Evolutionary conservation across 2,329 filamentous ascomycete species (phyloP).

Genomic region (Trichoderma brevicompactum): DNA sequence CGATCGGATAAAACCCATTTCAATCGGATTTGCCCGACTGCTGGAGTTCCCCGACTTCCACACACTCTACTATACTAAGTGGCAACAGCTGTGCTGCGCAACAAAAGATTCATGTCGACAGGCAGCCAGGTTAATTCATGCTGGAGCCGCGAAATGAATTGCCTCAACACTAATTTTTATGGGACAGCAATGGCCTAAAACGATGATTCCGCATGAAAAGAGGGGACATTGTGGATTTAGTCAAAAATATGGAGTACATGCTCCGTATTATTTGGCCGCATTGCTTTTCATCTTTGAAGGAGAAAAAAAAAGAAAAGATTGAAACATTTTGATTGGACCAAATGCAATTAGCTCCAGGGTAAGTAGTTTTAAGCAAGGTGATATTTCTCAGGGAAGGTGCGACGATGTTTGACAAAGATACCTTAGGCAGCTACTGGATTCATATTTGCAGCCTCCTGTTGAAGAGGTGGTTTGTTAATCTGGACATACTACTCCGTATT

Average conservation of each 20-base stretch:
- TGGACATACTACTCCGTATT: background rate
- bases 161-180: background rate
- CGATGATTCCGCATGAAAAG: background rate
- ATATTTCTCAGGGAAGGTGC: background rate
- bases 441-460: background rate
- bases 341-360: background rate
- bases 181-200: background rate
- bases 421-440: constrained; percentile 8
- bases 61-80: no score
- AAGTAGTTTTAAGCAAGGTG: background rate
- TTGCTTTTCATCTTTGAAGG: background rate
- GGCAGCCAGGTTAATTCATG: no score
- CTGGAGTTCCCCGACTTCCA: no score
- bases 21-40: no score
- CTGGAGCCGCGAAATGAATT: background rate
- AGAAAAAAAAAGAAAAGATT: background rate
- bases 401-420: background rate
- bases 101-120: background rate
- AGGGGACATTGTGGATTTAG: background rate
- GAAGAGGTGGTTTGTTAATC: background rate
- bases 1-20: no score
- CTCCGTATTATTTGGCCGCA: background rate
- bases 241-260: background rate
- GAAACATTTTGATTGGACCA: background rate
- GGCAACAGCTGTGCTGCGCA: background rate